phyloP scores from a whole-genome alignment of 2,329 filamentous ascomycete genomes.

The Fonsecaea monophora region DNA sequence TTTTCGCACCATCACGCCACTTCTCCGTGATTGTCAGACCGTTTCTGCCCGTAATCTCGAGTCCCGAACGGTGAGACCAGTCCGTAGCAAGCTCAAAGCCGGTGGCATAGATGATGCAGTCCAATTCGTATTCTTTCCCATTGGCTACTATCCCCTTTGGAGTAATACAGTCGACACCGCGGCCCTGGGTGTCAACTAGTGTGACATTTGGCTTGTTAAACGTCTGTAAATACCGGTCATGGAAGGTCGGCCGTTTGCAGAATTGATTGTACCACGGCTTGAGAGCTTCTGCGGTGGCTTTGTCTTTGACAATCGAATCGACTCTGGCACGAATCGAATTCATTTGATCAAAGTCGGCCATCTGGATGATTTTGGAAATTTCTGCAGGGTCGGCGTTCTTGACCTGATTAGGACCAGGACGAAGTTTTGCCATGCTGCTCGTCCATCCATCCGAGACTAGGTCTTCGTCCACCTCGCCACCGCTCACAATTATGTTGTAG shows the following conservation, averaged over 20 bases:
- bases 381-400: conserved; percentile 10
- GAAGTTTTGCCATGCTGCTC: conserved; percentile 27
- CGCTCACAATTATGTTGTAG: conserved; percentile 41
- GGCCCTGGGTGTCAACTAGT: conserved; percentile 65
- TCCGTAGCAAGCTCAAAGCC: conserved; percentile 47
- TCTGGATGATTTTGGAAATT: conserved; percentile 23
- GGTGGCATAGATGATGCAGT: conserved; percentile 57
- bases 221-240: conserved; percentile 63
- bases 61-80: conserved; percentile 34
- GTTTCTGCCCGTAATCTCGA: conserved; percentile 41
- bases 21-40: conserved; percentile 39
- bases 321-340: conserved; percentile 50
- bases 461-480: conserved; percentile 34
- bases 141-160: conserved; percentile 56
- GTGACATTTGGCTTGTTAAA: conserved; percentile 67
- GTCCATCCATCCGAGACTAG: conserved; percentile 44
- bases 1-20: conserved; percentile 36
- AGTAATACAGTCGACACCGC: conserved; percentile 58
- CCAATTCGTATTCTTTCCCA: conserved; percentile 57
- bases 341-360: conserved; percentile 36
- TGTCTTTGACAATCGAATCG: conserved; percentile 60
- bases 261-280: conserved; percentile 67
- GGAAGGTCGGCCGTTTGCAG: conserved; percentile 70
- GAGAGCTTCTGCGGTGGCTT: conserved; percentile 58
- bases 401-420: conserved; percentile 7